A percentile compares a stretch with the other conserved stretches of the same genome.
Conservation (phyloP, 2,329 filamentous ascomycete species). For the Colletotrichum incanum region DNA sequence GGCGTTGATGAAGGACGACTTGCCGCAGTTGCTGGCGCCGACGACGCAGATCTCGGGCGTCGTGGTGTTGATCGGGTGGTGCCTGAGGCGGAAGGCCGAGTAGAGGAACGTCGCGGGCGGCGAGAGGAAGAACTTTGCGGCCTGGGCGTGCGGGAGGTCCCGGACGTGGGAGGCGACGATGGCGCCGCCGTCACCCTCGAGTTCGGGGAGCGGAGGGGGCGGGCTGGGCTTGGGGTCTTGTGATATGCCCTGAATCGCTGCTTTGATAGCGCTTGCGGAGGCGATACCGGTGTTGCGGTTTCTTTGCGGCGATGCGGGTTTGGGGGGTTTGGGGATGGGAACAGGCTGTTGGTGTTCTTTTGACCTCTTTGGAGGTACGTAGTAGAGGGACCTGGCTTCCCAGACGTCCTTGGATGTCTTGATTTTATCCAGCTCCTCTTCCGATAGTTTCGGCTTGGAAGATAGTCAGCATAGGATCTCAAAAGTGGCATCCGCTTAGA, state of each 20-base stretch:
- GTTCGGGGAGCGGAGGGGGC: not conserved
- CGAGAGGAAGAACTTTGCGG: constrained; percentile 28
- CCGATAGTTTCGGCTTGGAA: constrained; percentile 24
- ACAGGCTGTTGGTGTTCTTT: constrained; percentile 12
- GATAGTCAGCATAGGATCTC: not conserved
- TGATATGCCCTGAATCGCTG: not conserved
- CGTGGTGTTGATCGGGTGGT: constrained; percentile 66
- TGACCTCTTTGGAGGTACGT: constrained; percentile 20
- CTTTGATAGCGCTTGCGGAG: not conserved
- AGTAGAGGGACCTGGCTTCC: constrained; percentile 31
- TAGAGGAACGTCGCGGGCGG: constrained; percentile 60
- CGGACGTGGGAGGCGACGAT: constrained; percentile 2
- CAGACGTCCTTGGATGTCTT: constrained; percentile 17
- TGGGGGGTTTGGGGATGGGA: not conserved
- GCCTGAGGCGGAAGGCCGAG: constrained; percentile 63
- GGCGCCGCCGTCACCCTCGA: constrained; percentile 24
- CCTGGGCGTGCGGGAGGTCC: constrained; percentile 12
- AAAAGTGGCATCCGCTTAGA: too few relatives aligned
- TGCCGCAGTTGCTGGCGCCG: constrained; percentile 91
- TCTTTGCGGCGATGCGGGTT: not conserved
- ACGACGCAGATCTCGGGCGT: constrained; percentile 81
- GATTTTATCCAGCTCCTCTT: constrained; percentile 31
- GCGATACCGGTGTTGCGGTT: constrained; percentile 1
- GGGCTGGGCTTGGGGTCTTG: not conserved
- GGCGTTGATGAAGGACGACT: constrained; percentile 90